phyloP scores from a whole-genome alignment of 805 yeast species.

The Blastobotrys attinorum region DNA sequence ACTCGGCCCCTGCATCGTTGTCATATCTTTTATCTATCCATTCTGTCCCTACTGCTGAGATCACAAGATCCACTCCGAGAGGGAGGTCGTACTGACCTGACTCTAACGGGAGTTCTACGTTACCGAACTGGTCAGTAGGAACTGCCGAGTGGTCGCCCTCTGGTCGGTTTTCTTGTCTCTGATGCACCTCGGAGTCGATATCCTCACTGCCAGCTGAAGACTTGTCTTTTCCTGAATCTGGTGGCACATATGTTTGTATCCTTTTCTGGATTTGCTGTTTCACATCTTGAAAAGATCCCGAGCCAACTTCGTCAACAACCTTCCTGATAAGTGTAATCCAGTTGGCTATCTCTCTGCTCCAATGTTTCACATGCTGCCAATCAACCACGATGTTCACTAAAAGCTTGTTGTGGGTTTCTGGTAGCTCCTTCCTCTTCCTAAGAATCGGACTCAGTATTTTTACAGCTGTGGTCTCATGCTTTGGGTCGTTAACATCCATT shows the following conservation, averaged over 20 bases:
- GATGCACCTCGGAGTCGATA: too few relatives aligned
- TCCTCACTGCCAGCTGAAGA: background rate
- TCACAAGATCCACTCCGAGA: constrained; percentile 21
- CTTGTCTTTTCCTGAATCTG: constrained; percentile 3
- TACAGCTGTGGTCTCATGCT: too few relatives aligned
- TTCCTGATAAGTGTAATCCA: constrained; percentile 14
- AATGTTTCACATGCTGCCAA: constrained; percentile 12
- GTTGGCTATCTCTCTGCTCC: constrained; percentile 15
- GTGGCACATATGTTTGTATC: constrained; percentile 12
- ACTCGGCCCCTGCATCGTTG: constrained; percentile 1
- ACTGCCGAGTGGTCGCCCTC: too few relatives aligned
- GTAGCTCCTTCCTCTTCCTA: too few relatives aligned
- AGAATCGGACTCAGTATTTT: constrained; percentile 5
- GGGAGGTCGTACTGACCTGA: constrained; percentile 24
- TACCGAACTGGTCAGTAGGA: background rate
- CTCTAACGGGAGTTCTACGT: constrained; percentile 22
- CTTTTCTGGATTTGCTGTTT: constrained; percentile 6
- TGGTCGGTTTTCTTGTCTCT: too few relatives aligned
- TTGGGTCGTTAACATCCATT: constrained; percentile 9
- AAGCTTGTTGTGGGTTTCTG: background rate
- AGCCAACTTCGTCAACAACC: constrained; percentile 8
- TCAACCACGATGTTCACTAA: constrained; percentile 12
- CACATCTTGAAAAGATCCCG: background rate
- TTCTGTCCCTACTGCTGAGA: constrained; percentile 19
- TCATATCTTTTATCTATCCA: too few relatives aligned